These are phyloP conservation scores for Trichoderma atrobrunneum DNA, from an alignment of 2,329 filamentous ascomycete genomes.

Conservation along the genomic window DNA sequence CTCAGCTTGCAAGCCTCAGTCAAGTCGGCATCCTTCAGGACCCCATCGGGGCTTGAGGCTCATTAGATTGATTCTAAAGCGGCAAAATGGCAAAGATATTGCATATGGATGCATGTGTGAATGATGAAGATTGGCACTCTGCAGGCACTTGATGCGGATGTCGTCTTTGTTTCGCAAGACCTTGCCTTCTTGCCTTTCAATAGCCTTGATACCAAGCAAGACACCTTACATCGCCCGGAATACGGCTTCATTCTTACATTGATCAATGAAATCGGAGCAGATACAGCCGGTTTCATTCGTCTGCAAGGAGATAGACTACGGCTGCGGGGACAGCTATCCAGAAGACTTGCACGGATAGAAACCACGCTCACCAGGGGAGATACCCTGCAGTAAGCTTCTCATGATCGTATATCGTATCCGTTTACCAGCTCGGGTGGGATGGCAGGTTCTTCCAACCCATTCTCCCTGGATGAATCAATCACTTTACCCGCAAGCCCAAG, in stretches of 20 bases:
- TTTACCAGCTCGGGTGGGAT: not conserved
- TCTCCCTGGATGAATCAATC: not conserved
- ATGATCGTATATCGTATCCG: not conserved
- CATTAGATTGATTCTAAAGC: not conserved
- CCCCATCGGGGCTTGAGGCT: not conserved
- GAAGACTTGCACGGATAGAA: not conserved
- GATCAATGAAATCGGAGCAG: not conserved
- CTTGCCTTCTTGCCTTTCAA: not conserved
- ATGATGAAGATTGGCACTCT: not conserved
- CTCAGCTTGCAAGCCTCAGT: not conserved
- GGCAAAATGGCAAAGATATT: not conserved
- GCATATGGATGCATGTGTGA: not conserved
- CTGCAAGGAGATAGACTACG: not conserved
- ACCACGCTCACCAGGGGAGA: not conserved
- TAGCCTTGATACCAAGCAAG: not conserved
- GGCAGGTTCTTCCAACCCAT: not conserved
- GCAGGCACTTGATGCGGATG: not conserved
- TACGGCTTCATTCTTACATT: not conserved
- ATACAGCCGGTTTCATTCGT: not conserved
- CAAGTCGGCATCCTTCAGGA: not conserved
- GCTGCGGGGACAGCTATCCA: not conserved
- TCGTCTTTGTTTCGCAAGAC: not conserved
- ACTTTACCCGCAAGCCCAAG: not conserved
- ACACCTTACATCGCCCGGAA: not conserved
- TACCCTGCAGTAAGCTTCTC: not conserved